Conservation (phyloP, 148 eudicot genomes). For the Beta vulgaris region DNA sequence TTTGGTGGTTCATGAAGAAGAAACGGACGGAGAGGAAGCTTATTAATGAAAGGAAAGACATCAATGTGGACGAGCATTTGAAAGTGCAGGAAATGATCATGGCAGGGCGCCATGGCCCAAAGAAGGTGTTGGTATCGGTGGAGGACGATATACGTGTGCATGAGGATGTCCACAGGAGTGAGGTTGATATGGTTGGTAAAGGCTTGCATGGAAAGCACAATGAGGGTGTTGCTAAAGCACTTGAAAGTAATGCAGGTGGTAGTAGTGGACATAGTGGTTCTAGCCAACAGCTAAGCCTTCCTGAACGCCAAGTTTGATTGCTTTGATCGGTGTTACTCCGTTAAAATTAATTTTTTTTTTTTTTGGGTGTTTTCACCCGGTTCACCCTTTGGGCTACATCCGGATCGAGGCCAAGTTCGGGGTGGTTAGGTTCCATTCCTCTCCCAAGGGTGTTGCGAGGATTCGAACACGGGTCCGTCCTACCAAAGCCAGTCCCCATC, state of each 20-base stretch:
- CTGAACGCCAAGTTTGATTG: slow-evolving; percentile 26
- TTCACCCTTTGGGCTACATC: no score
- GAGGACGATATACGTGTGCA: slow-evolving; percentile 37
- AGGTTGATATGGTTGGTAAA: slow-evolving; percentile 26
- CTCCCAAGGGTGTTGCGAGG: no score
- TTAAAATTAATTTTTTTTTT: no score
- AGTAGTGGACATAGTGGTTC: slow-evolving; percentile 9
- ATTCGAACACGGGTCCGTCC: no score
- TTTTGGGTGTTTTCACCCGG: no score
- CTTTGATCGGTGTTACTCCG: no score
- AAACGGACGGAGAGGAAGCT: slow-evolving; percentile 24
- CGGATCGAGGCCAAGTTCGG: no score
- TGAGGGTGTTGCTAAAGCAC: neutral
- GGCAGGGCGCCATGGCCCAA: slow-evolving; percentile 32
- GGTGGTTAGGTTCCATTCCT: no score
- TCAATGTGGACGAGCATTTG: slow-evolving; percentile 36
- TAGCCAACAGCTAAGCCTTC: slow-evolving; percentile 19
- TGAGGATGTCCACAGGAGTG: slow-evolving; percentile 20
- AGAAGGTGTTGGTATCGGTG: slow-evolving; percentile 24
- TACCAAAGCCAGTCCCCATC: no score
- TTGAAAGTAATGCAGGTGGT: neutral
- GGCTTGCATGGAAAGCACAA: slow-evolving; percentile 2
- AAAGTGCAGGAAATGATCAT: slow-evolving; percentile 34
- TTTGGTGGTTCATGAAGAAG: slow-evolving; percentile 26
- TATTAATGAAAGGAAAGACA: slow-evolving; percentile 27